Evolutionary conservation across 768 basidiomycete genomes (phyloP).

Genomic region (Dictyophora rubrovolvata): DNA sequence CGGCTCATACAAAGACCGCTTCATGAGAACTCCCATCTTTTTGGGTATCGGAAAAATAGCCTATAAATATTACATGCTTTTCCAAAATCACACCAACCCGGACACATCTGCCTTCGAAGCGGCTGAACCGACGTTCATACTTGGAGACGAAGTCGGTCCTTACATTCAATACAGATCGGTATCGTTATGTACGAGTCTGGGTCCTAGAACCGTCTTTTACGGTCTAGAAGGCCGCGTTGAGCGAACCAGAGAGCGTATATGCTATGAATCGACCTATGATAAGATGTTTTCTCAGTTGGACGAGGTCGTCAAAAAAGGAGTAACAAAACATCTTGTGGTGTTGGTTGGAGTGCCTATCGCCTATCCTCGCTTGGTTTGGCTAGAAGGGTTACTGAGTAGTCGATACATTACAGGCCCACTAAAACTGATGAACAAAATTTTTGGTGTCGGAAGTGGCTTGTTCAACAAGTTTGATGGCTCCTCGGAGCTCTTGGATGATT

Average conservation of each 20-base stretch:
- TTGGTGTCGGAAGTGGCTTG: slow-evolving; percentile 8
- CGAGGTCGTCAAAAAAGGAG: slow-evolving; percentile 3
- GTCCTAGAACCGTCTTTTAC: slow-evolving; percentile 12
- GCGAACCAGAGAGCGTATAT: slow-evolving; percentile 10
- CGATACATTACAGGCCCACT: slow-evolving; percentile 5
- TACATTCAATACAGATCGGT: slow-evolving; percentile 9
- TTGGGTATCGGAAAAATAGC: slow-evolving; percentile 11
- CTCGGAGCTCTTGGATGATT: slow-evolving; percentile 12
- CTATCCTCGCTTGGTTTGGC: slow-evolving; percentile 10
- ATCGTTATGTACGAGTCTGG: slow-evolving; percentile 11
- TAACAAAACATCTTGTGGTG: slow-evolving; percentile 10
- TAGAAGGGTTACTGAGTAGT: slow-evolving; percentile 3
- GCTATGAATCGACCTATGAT: slow-evolving; percentile 12
- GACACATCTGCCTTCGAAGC: not conserved
- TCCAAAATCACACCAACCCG: slow-evolving; percentile 12
- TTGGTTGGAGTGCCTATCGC: slow-evolving; percentile 13
- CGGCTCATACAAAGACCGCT: slow-evolving; percentile 11
- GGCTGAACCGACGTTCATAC: slow-evolving; percentile 9
- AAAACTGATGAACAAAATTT: slow-evolving; percentile 8
- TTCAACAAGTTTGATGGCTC: slow-evolving; percentile 13
- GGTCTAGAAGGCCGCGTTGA: slow-evolving; percentile 12
- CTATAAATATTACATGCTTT: slow-evolving; percentile 12
- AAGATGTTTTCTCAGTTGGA: slow-evolving; percentile 10
- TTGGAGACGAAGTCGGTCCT: slow-evolving; percentile 8
- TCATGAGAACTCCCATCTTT: slow-evolving; percentile 12